Conservation (phyloP, 371 early-diverging fungal genomes). For the Ordospora pajunii region DNA sequence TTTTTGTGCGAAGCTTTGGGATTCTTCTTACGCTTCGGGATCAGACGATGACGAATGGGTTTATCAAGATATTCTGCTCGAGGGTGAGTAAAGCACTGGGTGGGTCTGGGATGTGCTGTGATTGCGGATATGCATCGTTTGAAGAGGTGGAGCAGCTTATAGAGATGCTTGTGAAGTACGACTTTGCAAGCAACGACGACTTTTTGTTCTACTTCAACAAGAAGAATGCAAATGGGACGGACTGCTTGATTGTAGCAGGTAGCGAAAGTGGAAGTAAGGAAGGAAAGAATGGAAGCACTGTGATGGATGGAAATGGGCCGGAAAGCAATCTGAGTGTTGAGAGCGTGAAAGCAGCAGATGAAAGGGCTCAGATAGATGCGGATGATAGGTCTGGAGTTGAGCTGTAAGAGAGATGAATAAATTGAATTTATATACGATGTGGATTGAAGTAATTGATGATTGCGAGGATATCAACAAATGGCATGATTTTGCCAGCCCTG, state of each 20-base stretch:
- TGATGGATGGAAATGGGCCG: background rate
- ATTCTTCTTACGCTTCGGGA: constrained; percentile 1
- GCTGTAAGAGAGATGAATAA: background rate
- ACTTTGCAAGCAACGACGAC: constrained; percentile 4
- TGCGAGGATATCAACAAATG: background rate
- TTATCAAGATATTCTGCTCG: constrained; percentile 29
- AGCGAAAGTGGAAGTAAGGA: background rate
- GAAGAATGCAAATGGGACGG: background rate
- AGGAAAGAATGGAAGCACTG: background rate
- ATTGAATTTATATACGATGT: background rate
- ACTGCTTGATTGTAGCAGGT: background rate
- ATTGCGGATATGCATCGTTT: background rate
- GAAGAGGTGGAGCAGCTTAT: constrained; percentile 1
- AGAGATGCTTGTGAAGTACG: background rate
- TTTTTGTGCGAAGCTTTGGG: constrained; percentile 21
- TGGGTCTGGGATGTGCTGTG: constrained; percentile 20
- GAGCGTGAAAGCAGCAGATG: background rate
- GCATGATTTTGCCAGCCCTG: constrained; percentile 6
- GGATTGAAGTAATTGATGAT: background rate
- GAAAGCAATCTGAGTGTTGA: background rate
- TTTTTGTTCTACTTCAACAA: constrained; percentile 11
- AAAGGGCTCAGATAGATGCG: background rate
- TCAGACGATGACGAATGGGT: background rate
- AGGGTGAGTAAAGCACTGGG: constrained; percentile 13
- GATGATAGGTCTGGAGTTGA: background rate